These are phyloP conservation scores for Candida endomychidarum DNA, from an alignment of 805 yeast genomes.

Conservation along the genomic window DNA sequence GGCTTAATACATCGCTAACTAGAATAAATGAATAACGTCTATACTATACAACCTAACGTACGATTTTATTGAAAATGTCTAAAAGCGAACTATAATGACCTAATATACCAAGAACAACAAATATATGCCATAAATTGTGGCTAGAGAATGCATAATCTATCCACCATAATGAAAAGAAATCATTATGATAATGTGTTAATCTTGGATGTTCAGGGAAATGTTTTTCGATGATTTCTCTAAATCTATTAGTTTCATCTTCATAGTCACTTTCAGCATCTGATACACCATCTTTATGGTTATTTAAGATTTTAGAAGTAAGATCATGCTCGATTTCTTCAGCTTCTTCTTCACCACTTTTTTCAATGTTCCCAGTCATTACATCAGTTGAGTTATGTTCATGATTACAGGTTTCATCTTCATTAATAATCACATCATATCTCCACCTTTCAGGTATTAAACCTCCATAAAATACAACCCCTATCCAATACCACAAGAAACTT, in stretches of 20 bases:
- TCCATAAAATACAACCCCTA: constrained; percentile 87
- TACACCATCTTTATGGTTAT: neutral
- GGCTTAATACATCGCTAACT: too few species aligned
- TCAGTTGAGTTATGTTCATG: constrained; percentile 29
- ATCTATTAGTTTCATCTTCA: constrained; percentile 18
- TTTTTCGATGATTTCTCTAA: constrained; percentile 30
- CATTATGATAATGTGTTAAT: constrained; percentile 34
- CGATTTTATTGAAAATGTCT: constrained; percentile 55
- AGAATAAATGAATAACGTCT: constrained; percentile 30
- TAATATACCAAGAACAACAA: constrained; percentile 83
- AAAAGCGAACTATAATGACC: constrained; percentile 84
- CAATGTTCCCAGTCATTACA: constrained; percentile 33
- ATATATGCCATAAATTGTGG: constrained; percentile 92
- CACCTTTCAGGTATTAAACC: constrained; percentile 87
- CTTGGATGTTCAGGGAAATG: constrained; percentile 37
- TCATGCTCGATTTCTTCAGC: constrained; percentile 27
- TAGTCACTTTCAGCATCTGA: constrained; percentile 9
- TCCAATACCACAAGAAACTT: constrained; percentile 70
- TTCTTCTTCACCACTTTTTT: constrained; percentile 40
- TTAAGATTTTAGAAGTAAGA: constrained; percentile 11
- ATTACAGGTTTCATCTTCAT: constrained; percentile 33
- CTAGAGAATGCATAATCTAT: constrained; percentile 72
- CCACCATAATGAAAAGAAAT: constrained; percentile 74
- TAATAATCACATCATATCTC: constrained; percentile 65
- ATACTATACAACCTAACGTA: neutral